phyloP scores from a whole-genome alignment of 352 stramenopile genomes.

The Phytophthora cryptogea region DNA sequence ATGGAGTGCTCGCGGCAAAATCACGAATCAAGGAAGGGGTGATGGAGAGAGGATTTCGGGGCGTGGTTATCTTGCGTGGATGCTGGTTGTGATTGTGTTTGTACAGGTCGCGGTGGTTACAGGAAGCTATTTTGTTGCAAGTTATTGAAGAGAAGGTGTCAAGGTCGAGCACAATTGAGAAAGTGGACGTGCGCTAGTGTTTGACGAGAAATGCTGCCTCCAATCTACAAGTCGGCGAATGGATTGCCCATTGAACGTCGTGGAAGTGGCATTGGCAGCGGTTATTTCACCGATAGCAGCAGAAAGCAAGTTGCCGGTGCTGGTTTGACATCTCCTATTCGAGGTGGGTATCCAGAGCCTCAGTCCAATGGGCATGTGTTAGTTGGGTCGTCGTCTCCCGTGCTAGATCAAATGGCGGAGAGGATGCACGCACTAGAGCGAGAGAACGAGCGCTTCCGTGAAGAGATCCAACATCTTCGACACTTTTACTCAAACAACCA shows the following conservation, averaged over 20 bases:
- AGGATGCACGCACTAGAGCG: conserved; percentile 52
- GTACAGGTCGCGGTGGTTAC: conserved; percentile 19
- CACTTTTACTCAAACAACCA: conserved; percentile 62
- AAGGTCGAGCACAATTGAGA: not conserved
- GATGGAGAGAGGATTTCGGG: conserved; percentile 29
- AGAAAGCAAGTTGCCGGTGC: conserved; percentile 17
- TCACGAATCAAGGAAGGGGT: conserved; percentile 36
- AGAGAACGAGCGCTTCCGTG: conserved; percentile 61
- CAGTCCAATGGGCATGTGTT: conserved; percentile 2
- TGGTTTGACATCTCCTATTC: conserved; percentile 13
- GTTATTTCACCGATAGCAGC: conserved; percentile 15
- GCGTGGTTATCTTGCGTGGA: conserved; percentile 8
- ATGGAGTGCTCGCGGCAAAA: conserved; percentile 16
- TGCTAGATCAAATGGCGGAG: conserved; percentile 17
- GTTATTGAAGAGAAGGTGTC: conserved; percentile 8
- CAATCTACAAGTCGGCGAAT: conserved; percentile 47
- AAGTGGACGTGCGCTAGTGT: conserved; percentile 3
- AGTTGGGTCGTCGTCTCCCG: not conserved
- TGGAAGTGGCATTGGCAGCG: conserved; percentile 8
- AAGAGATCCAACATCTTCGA: conserved; percentile 59
- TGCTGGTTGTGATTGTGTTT: conserved; percentile 6
- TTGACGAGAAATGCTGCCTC: conserved; percentile 45
- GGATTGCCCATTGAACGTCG: conserved; percentile 18
- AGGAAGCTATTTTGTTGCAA: conserved; percentile 19
- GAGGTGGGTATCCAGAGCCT: conserved; percentile 6